phyloP scores from a whole-genome alignment of 2,329 filamentous ascomycete genomes.

The Cephalotrichum gorgonifer region DNA sequence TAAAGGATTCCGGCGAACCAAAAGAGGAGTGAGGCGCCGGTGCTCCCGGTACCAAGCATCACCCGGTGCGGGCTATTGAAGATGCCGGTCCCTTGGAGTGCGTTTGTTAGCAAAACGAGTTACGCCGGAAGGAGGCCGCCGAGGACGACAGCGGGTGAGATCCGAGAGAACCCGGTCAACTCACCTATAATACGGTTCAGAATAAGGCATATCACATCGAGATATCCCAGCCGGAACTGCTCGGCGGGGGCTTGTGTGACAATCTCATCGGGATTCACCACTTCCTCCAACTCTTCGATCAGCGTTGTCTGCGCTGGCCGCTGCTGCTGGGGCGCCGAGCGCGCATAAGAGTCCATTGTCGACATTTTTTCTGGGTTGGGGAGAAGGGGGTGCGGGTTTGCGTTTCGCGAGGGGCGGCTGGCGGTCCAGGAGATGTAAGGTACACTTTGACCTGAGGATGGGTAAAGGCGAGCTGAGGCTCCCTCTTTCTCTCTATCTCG shows the following conservation, averaged over 20 bases:
- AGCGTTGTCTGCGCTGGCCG: not conserved
- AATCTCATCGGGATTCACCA: slow-evolving; percentile 15
- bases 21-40: slow-evolving; percentile 24
- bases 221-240: slow-evolving; percentile 22
- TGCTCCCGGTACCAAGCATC: slow-evolving; percentile 20
- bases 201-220: slow-evolving; percentile 23
- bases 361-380: not conserved
- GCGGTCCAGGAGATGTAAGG: no score
- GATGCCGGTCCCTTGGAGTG: slow-evolving; percentile 21
- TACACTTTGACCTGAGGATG: no score
- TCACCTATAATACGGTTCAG: slow-evolving; percentile 26
- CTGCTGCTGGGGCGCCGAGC: not conserved
- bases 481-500: no score
- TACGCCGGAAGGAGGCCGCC: no score
- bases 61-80: slow-evolving; percentile 23
- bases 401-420: no score
- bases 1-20: slow-evolving; percentile 29
- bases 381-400: not conserved
- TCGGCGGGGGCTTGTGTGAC: slow-evolving; percentile 22
- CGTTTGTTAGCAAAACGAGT: not conserved
- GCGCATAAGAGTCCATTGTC: not conserved
- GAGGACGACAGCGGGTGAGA: no score
- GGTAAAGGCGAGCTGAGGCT: no score
- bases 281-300: slow-evolving; percentile 1
- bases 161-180: no score